Evolutionary conservation across 106 monocot species (phyloP), one percentile per base, ranked within the genome.

Genomic region (Dioscorea alata): DNA sequence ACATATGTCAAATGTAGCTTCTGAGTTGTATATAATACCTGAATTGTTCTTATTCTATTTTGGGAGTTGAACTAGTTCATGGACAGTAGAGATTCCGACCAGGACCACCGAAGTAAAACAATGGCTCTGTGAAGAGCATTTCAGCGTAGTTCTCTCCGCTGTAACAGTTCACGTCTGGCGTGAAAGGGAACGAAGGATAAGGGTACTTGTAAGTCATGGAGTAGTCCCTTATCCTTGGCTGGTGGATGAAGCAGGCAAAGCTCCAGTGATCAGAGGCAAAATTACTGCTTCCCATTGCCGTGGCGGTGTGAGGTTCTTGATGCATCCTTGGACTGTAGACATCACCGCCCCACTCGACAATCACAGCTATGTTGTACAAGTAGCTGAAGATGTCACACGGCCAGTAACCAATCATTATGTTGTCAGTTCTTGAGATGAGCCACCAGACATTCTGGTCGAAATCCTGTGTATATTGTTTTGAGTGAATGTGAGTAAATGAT

Each of bases 261-360:
- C 65, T 52, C 51, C 57, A 80, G 65, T 74, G 74, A 23, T 49
- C 49, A 28, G 4, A 15, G 12, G 75, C 63, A 13, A 15, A 70
- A 1, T 50, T n/a, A 21, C 76, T 73, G 53, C 76, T 76, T 16
- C 81, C 81, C 76, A 81, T 81, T 16, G 22, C 49, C 4, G 81
- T 81, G 23, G 54, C 49, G 8, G 81, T 76, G 73, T 81, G 81
- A 8, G 73, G 81, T 48, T 63, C 33, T 12, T 64, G 2, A 23
- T 48, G 52, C 68, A 81, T 68, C 50, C 73, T 66, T 7, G 76
- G 76, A 62, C 81, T 76, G 72, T 76, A 81, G 6, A 81, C 81
- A 20, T 76, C 68, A 31, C 81, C 81, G 0, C 81, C 81, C 21
- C 66, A 81, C 81, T 71, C 14, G 22, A 60, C 67, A 34, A 77